Evolutionary conservation across 805 yeast genomes (phyloP).

Genomic region (Kazachstania kunashirensis): DNA sequence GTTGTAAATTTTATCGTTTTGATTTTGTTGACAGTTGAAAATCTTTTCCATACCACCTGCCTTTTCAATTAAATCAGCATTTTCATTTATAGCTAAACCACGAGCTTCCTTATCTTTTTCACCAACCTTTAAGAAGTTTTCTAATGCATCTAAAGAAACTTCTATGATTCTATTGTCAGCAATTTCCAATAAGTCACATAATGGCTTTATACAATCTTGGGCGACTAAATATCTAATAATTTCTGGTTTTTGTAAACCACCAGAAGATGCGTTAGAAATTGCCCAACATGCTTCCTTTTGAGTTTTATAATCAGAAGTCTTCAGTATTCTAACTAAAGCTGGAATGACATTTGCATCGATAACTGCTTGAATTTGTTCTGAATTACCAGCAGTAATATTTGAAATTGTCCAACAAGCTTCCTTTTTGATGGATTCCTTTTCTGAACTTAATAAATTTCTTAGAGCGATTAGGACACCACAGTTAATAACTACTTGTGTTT

Average conservation of each 20-base stretch:
- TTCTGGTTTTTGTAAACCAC: conserved; percentile 85
- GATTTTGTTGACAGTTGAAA: conserved; percentile 82
- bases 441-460: conserved; percentile 65
- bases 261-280: conserved; percentile 92
- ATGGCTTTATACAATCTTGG: conserved; percentile 95
- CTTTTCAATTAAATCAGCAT: conserved; percentile 88
- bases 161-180: conserved; percentile 89
- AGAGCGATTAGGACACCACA: conserved; percentile 85
- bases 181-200: conserved; percentile 81
- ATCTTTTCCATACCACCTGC: conserved; percentile 98
- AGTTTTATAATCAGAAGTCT: conserved; percentile 86
- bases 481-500: conserved; percentile 91
- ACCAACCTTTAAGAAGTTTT: conserved; percentile 88
- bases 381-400: conserved; percentile 94
- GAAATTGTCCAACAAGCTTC: conserved; percentile 99
- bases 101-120: conserved; percentile 79
- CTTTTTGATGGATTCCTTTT: conserved; percentile 86
- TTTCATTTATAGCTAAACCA: conserved; percentile 63
- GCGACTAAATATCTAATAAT: conserved; percentile 85
- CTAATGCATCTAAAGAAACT: conserved; percentile 90
- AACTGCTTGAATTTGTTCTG: conserved; percentile 93
- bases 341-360: conserved; percentile 92
- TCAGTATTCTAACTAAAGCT: conserved; percentile 70
- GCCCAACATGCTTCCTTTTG: conserved; percentile 99
- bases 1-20: conserved; percentile 83